Evolutionary conservation across 352 stramenopile species (phyloP).

Genomic region (Phytophthora sojae): DNA sequence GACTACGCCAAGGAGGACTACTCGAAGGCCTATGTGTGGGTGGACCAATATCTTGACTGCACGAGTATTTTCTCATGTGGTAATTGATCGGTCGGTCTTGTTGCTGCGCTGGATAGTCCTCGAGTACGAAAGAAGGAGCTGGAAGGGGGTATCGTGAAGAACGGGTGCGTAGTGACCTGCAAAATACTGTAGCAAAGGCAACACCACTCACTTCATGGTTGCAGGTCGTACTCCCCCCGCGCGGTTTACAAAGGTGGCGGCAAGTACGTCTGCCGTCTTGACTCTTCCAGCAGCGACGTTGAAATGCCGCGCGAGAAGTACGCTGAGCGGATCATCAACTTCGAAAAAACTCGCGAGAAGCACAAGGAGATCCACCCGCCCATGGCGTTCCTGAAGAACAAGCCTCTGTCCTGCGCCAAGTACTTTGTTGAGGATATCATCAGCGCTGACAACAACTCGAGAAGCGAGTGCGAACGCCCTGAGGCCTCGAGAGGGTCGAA

Average conservation of each 20-base stretch:
- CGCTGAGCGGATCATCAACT: constrained; percentile 52
- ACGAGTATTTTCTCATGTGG: neutral
- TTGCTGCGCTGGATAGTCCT: constrained; percentile 30
- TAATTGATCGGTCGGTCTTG: neutral
- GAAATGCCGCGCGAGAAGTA: constrained; percentile 52
- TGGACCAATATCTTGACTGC: neutral
- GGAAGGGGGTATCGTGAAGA: constrained; percentile 53
- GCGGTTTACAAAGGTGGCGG: constrained; percentile 65
- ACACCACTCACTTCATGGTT: neutral
- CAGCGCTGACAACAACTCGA: constrained; percentile 25
- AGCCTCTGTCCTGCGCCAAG: constrained; percentile 62
- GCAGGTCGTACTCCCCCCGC: constrained; percentile 57
- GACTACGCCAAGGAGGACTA: constrained; percentile 67
- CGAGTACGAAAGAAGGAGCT: constrained; percentile 54
- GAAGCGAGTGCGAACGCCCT: constrained; percentile 14
- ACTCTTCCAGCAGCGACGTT: constrained; percentile 17
- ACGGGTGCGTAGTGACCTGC: constrained; percentile 37
- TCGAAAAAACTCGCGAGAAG: constrained; percentile 67
- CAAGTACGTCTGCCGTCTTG: constrained; percentile 45
- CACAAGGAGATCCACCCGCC: constrained; percentile 76
- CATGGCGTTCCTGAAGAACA: constrained; percentile 64
- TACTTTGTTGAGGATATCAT: constrained; percentile 70
- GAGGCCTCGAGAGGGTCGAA: constrained; percentile 9
- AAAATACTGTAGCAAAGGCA: neutral
- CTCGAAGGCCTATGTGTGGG: constrained; percentile 59